Evolutionary conservation across 2,329 filamentous ascomycete genomes (phyloP).

Genomic region (Colletotrichum somersetense): DNA sequence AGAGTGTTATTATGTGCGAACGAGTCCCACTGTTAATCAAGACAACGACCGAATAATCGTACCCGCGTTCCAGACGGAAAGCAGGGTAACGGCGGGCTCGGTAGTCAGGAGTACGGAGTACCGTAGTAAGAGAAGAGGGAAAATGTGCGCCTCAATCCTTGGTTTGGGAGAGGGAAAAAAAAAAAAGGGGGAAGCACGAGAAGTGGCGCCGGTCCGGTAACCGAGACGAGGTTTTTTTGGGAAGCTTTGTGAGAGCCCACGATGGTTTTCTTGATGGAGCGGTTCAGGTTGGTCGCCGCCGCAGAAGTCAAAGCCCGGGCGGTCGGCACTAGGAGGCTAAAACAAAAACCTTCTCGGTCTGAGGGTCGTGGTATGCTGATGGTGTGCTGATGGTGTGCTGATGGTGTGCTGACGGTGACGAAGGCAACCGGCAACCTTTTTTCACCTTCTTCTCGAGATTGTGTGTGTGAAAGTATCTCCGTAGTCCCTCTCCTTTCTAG

Average conservation of each 20-base stretch:
- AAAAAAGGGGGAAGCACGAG: background rate
- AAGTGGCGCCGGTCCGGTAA: conserved; percentile 21
- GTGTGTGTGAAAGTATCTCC: background rate
- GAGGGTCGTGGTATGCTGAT: background rate
- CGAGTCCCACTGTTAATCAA: conserved; percentile 36
- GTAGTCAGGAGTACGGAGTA: conserved; percentile 25
- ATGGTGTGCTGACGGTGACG: conserved; percentile 11
- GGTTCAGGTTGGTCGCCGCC: conserved; percentile 35
- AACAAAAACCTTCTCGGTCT: conserved; percentile 27
- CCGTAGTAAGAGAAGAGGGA: background rate
- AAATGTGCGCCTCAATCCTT: conserved; percentile 5
- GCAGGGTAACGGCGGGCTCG: conserved; percentile 9
- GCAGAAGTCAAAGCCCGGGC: conserved; percentile 31
- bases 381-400: background rate
- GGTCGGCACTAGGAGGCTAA: background rate
- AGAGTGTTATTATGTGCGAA: background rate
- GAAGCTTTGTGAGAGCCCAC: conserved; percentile 32
- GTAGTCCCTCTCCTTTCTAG: background rate
- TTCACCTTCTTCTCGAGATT: background rate
- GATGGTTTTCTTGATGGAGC: conserved; percentile 35
- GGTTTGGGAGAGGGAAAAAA: conserved; percentile 3
- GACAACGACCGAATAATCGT: conserved; percentile 12
- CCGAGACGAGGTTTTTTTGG: conserved; percentile 26
- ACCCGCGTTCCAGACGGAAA: conserved; percentile 11
- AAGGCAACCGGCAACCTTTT: background rate